Evolutionary conservation across 1,284 basidiomycete genomes (phyloP).

Genomic region (Fomitopsis pinicola): DNA sequence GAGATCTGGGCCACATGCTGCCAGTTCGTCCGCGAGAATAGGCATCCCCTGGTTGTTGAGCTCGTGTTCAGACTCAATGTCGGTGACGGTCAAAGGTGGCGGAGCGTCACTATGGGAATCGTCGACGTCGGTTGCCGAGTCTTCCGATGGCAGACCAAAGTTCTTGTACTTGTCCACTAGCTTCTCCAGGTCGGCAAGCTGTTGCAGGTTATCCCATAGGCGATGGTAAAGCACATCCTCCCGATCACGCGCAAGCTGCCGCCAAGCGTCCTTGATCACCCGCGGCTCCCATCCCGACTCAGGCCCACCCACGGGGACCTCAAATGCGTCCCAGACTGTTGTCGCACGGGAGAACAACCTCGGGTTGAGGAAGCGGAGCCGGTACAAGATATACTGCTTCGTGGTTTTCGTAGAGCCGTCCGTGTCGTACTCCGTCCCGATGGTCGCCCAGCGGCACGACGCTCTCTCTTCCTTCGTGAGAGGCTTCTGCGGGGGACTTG

Average conservation of each 20-base stretch:
- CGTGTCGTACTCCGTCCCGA: neutral
- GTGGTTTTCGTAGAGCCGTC: neutral
- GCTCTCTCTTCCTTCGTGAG: neutral
- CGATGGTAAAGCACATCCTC: neutral
- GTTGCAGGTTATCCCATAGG: neutral
- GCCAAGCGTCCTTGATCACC: neutral
- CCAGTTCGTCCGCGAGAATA: neutral
- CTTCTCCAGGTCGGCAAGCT: neutral
- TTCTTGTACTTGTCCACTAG: neutral
- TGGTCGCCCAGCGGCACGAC: neutral
- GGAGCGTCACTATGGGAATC: no score
- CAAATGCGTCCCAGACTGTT: neutral
- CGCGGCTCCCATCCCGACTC: neutral
- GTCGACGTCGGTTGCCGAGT: no score
- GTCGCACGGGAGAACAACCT: neutral
- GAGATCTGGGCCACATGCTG: no score
- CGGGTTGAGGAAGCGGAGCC: neutral
- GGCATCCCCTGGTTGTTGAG: no score
- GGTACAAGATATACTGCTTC: neutral
- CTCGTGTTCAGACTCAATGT: neutral
- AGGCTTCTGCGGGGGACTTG: neutral
- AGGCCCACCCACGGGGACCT: neutral
- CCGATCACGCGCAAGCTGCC: neutral
- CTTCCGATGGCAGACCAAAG: neutral
- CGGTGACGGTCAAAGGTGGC: no score